These are phyloP conservation scores for Podospora didyma DNA, from an alignment of 495 filamentous ascomycete species.

Conservation along the genomic window DNA sequence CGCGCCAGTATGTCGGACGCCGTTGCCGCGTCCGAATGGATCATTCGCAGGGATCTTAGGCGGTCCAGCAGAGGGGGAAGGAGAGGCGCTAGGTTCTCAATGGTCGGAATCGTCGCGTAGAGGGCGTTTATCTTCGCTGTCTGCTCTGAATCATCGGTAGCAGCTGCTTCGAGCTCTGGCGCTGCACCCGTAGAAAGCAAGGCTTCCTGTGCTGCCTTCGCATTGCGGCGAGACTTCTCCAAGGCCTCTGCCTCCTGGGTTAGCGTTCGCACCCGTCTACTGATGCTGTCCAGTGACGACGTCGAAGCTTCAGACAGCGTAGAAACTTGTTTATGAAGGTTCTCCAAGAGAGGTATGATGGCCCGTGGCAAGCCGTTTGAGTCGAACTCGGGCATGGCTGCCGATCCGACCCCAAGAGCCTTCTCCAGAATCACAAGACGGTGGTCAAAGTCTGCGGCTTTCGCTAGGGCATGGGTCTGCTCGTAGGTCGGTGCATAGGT, in stretches of 20 bases:
- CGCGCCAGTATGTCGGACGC: conserved; percentile 73
- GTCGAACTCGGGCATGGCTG: conserved; percentile 60
- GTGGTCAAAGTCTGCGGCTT: conserved; percentile 82
- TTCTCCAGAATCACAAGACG: conserved; percentile 76
- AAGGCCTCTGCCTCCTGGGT: conserved; percentile 77
- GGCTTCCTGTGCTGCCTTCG: conserved; percentile 61
- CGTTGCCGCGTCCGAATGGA: conserved; percentile 84
- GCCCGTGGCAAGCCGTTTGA: conserved; percentile 55
- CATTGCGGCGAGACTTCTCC: conserved; percentile 64
- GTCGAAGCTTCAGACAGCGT: conserved; percentile 60
- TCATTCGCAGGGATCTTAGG: conserved; percentile 72
- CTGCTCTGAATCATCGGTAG: conserved; percentile 56
- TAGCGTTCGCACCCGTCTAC: conserved; percentile 66
- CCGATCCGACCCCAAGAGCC: conserved; percentile 70
- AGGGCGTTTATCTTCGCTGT: conserved; percentile 86
- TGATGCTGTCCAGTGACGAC: conserved; percentile 68
- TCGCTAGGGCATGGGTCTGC: conserved; percentile 63
- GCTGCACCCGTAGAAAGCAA: conserved; percentile 46
- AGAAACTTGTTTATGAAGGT: conserved; percentile 68
- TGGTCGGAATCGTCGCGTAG: conserved; percentile 82
- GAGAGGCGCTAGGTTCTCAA: conserved; percentile 80
- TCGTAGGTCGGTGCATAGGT: conserved; percentile 55
- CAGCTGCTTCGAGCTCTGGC: conserved; percentile 24
- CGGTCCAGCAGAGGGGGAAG: conserved; percentile 84
- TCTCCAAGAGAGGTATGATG: conserved; percentile 74